These are phyloP conservation scores for Alternaria brassicae DNA, from an alignment of 2,329 filamentous ascomycete genomes.

Conservation along the genomic window DNA sequence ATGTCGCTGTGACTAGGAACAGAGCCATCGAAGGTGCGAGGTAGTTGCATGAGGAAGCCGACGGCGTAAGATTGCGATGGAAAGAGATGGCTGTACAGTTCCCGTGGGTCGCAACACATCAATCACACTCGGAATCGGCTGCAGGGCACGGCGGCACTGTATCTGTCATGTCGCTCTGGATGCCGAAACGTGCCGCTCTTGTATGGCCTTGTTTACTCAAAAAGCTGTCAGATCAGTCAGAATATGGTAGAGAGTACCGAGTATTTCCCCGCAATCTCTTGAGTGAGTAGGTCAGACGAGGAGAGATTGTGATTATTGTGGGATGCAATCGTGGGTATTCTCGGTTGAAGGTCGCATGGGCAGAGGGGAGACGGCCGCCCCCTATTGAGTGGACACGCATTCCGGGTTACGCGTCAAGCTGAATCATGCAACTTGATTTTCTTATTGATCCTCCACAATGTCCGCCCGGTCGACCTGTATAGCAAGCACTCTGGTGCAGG, in stretches of 20 bases:
- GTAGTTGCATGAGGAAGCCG: slow-evolving; percentile 1
- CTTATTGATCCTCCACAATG: neutral
- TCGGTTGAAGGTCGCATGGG: neutral
- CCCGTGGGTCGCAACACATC: neutral
- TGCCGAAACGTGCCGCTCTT: neutral
- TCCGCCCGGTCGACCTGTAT: neutral
- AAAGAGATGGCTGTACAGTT: neutral
- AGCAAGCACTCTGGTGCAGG: neutral
- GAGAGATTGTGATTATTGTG: neutral
- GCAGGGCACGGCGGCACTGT: neutral
- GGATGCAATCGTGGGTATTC: neutral
- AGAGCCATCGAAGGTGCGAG: neutral
- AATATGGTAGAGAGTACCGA: neutral
- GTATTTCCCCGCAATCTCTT: neutral
- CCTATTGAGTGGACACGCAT: neutral
- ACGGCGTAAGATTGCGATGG: neutral
- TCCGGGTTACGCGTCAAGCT: slow-evolving; percentile 8
- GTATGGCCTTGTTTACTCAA: neutral
- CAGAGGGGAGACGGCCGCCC: neutral
- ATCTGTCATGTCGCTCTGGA: slow-evolving; percentile 1
- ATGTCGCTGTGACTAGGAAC: neutral
- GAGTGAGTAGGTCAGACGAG: slow-evolving; percentile 1
- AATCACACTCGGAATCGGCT: slow-evolving; percentile 3
- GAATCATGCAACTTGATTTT: slow-evolving; percentile 6
- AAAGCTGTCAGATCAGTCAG: slow-evolving; percentile 1